Evolutionary conservation across 768 basidiomycete genomes (phyloP), one percentile per base, ranked within the genome.

Genomic region (button mushroom (Agaricus bisporus)): DNA sequence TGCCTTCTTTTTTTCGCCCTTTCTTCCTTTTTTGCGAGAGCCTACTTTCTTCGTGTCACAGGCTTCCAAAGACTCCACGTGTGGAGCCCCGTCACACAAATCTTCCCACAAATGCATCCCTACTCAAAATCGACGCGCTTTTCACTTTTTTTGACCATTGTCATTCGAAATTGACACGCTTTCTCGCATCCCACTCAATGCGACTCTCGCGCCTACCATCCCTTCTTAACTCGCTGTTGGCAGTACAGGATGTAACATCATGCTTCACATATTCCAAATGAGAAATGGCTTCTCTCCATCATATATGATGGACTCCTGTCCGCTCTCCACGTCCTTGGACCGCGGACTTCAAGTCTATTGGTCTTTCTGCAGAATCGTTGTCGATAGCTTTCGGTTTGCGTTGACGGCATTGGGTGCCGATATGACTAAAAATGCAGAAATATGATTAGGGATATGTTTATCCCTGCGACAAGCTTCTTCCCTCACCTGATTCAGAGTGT

Each of bases 331-430:
- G 37, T 35, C 41, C 53, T 36, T 15, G 43, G 48, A 29, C 39
- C 54, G 25, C 43, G 32, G 20, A 47, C 28, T 35, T 43, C 29
- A 12, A 48, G 26, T n/a, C 54, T 41, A 42, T 12, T 56, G 35
- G 29, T 56, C 60, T 59, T 55, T 53, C 38, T 66, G 42, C 28
- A 54, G 54, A 6, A 66, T 12, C 50, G 45, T 15, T 63, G 64
- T 44, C 63, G 67, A 61, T 68, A 70, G 59, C 69, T 70, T 42
- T 68, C 66, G 28, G 67, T 64, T 17, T 71, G 73, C 25, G 80
- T 64, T 28, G 81, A 81, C 2, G 81, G 81, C 1, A 81, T 82
- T 4, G 81, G 81, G 41, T 81, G 79, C 17, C 81, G 74, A 62
- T 79, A 82, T 28, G 70, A 64, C 81, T 52, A 42, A 28, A 38